A percentile compares a stretch with the other conserved stretches of the same genome.
These are phyloP conservation scores for Circinella umbellata DNA, from an alignment of 371 early-diverging fungal genomes.

Conservation along the genomic window DNA sequence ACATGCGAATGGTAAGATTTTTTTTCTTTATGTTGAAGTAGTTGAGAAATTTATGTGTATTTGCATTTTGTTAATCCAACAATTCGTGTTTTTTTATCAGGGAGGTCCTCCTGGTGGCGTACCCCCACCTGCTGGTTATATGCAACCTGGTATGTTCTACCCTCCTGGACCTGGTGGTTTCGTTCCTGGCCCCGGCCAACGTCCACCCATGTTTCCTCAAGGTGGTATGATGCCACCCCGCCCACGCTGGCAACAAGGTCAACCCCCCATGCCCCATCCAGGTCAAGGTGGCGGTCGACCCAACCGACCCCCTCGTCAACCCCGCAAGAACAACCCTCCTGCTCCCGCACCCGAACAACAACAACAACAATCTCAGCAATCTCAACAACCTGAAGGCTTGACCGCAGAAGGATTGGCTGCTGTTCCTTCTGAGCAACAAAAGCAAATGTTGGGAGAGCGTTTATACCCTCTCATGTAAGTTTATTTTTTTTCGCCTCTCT, in stretches of 20 bases:
- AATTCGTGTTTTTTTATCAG: background rate
- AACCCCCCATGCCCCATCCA: conserved; percentile 49
- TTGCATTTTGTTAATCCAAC: conserved; percentile 14
- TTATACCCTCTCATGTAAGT: conserved; percentile 83
- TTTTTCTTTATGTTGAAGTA: no score
- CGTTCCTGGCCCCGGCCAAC: conserved; percentile 67
- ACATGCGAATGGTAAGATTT: conserved; percentile 45
- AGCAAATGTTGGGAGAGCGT: conserved; percentile 95
- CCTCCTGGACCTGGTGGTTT: conserved; percentile 58
- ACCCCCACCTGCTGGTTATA: conserved; percentile 31
- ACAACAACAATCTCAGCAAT: no score
- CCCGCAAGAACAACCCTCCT: conserved; percentile 31
- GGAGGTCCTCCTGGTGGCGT: conserved; percentile 26
- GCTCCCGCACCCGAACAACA: conserved; percentile 37
- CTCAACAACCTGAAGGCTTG: conserved; percentile 44
- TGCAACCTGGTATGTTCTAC: conserved; percentile 50
- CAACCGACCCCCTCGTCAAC: conserved; percentile 17
- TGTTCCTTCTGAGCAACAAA: conserved; percentile 86
- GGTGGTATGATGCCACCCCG: conserved; percentile 52
- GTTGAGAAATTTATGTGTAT: no score
- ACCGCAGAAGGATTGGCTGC: conserved; percentile 85
- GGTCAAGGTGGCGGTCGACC: conserved; percentile 45
- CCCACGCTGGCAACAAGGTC: conserved; percentile 66
- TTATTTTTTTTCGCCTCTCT: background rate
- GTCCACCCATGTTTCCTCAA: conserved; percentile 53